A percentile compares a stretch with the other conserved stretches of the same genome.
phyloP scores from a whole-genome alignment of 2,329 filamentous ascomycete genomes.

The Fusarium aywerte region DNA sequence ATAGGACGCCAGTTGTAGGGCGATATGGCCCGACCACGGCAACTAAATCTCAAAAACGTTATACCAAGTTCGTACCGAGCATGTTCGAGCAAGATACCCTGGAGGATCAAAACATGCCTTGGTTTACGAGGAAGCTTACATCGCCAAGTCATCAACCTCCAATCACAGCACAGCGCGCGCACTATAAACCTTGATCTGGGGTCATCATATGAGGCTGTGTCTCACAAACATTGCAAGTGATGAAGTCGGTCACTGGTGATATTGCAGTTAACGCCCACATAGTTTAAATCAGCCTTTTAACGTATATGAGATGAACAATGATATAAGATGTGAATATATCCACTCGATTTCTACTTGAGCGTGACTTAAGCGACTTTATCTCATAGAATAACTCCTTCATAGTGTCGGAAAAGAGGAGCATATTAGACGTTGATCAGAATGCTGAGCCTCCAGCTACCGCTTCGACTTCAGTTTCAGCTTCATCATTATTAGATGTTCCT shows the following conservation, averaged over 20 bases:
- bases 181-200: background rate
- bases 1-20: too few relatives aligned
- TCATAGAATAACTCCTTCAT: background rate
- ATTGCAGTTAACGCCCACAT: too few relatives aligned
- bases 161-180: background rate
- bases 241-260: background rate
- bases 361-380: fast-evolving
- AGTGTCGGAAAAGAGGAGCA: background rate
- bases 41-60: too few relatives aligned
- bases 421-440: background rate
- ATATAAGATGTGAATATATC: background rate
- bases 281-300: background rate
- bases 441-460: background rate
- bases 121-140: background rate
- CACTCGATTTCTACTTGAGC: background rate
- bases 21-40: too few relatives aligned
- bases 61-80: too few relatives aligned
- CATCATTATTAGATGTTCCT: background rate
- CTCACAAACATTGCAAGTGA: background rate
- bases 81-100: constrained; percentile 5
- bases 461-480: background rate
- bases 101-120: background rate
- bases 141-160: constrained; percentile 6
- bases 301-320: fast-evolving
- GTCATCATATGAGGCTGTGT: constrained; percentile 14